Evolutionary conservation across 257 asterid genomes (phyloP).

Genomic region (Lantana camara): DNA sequence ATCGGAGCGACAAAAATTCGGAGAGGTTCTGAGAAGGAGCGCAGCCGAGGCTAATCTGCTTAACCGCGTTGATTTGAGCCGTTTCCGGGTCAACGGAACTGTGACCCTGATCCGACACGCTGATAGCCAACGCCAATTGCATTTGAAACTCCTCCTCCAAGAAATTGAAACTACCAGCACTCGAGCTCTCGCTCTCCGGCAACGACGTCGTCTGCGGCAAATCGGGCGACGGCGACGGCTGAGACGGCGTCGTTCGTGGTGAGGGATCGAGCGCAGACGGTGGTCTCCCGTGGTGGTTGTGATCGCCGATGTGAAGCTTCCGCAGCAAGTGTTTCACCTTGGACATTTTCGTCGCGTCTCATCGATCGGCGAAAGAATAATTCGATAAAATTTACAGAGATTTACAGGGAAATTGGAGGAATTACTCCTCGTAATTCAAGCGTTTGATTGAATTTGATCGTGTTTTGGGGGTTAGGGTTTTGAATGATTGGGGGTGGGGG

Average conservation of each 20-base stretch:
- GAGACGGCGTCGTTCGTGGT: conserved; percentile 36
- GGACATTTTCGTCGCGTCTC: conserved; percentile 69
- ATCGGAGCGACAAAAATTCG: conserved; percentile 74
- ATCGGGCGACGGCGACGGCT: conserved; percentile 41
- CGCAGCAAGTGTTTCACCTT: conserved; percentile 93
- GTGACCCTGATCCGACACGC: conserved; percentile 80
- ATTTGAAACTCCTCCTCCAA: conserved; percentile 98
- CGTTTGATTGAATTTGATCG: conserved; percentile 14
- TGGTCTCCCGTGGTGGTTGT: conserved; percentile 39
- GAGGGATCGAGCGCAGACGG: conserved; percentile 45
- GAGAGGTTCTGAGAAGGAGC: conserved; percentile 64
- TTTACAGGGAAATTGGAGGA: conserved; percentile 11
- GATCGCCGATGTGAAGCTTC: conserved; percentile 92
- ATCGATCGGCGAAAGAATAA: conserved; percentile 42
- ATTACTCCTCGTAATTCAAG: conserved; percentile 8
- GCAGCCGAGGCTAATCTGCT: conserved; percentile 92
- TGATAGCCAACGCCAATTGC: conserved; percentile 95
- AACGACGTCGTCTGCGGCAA: conserved; percentile 31
- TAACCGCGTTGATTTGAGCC: conserved; percentile 84
- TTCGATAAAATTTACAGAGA: conserved; percentile 22
- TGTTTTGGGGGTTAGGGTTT: conserved; percentile 26
- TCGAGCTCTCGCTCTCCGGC: conserved; percentile 35
- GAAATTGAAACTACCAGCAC: conserved; percentile 51
- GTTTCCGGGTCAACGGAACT: conserved; percentile 77
- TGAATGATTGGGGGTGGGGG: conserved; percentile 5